Percentiles rank a stretch among this genome's conserved stretches.
Conservation (phyloP, 1,139 yeast species). For the Waltiozyma sp. region DNA sequence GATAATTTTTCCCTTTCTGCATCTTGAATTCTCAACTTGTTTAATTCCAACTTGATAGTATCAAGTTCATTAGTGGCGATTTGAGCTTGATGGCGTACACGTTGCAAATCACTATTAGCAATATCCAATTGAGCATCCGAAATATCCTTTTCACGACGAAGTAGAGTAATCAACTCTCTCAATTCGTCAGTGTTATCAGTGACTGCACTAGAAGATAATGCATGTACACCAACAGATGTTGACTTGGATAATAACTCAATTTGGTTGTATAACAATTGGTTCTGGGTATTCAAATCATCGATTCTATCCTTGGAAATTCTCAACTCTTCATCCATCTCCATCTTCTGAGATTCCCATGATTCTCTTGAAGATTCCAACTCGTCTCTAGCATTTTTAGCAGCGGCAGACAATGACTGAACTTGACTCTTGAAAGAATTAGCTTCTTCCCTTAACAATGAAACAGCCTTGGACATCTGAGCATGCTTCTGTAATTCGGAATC, state of each 20-base stretch:
- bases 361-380: conserved; percentile 26
- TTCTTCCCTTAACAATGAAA: conserved; percentile 34
- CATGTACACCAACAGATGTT: conserved; percentile 2
- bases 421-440: conserved; percentile 27
- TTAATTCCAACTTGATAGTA: conserved; percentile 33
- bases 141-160: conserved; percentile 71
- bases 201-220: conserved; percentile 6
- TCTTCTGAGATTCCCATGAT: conserved; percentile 33
- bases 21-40: conserved; percentile 26
- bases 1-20: conserved; percentile 30
- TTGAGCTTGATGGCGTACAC: conserved; percentile 28
- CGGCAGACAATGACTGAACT: conserved; percentile 25
- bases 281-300: conserved; percentile 54
- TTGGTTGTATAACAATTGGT: conserved; percentile 57
- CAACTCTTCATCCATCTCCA: conserved; percentile 43
- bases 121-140: conserved; percentile 48
- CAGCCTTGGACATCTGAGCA: conserved; percentile 38
- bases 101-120: conserved; percentile 20
- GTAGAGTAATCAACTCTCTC: conserved; percentile 47
- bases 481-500: conserved; percentile 48
- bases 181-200: conserved; percentile 26
- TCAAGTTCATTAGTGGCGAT: conserved; percentile 33
- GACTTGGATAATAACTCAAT: conserved; percentile 34
- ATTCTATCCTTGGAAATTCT: conserved; percentile 33
- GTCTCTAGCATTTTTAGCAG: conserved; percentile 23